Conservation (phyloP, 75 land plant species). For the Pinus albicaulis region DNA sequence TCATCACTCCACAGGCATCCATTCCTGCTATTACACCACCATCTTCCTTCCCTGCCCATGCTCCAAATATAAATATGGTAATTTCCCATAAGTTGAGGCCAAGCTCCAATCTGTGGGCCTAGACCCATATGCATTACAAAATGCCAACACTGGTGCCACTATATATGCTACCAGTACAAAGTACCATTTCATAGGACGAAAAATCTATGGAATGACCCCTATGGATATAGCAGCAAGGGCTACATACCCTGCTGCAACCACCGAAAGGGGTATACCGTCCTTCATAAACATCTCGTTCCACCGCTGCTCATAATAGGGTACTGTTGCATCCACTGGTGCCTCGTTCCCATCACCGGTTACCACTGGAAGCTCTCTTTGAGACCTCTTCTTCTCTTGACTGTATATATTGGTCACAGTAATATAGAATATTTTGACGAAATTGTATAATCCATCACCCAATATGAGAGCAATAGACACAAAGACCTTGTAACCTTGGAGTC, state of each 20-base stretch:
- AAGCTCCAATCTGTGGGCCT: slow-evolving; percentile 74
- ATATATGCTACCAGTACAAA: slow-evolving; percentile 38
- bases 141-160: slow-evolving; percentile 55
- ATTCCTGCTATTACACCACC: slow-evolving; percentile 63
- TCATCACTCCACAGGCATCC: slow-evolving; percentile 63
- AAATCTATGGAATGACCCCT: slow-evolving; percentile 31
- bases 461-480: slow-evolving; percentile 24
- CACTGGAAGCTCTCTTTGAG: neutral
- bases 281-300: slow-evolving; percentile 36
- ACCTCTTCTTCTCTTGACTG: neutral
- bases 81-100: slow-evolving; percentile 59
- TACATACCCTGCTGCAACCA: slow-evolving; percentile 27
- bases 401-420: slow-evolving; percentile 14
- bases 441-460: slow-evolving; percentile 28
- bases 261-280: slow-evolving; percentile 35
- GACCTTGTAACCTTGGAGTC: slow-evolving; percentile 71
- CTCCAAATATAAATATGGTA: slow-evolving; percentile 55
- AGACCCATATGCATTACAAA: slow-evolving; percentile 61
- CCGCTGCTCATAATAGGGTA: slow-evolving; percentile 3
- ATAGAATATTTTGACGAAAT: slow-evolving; percentile 17
- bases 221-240: slow-evolving; percentile 36
- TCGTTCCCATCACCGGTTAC: neutral
- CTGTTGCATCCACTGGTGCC: neutral
- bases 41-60: slow-evolving; percentile 45
- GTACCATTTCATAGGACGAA: slow-evolving; percentile 38